A percentile compares a stretch with the other conserved stretches of the same genome.
Conservation (phyloP, 148 eudicot species). For the Rhododendron williamsianum region DNA sequence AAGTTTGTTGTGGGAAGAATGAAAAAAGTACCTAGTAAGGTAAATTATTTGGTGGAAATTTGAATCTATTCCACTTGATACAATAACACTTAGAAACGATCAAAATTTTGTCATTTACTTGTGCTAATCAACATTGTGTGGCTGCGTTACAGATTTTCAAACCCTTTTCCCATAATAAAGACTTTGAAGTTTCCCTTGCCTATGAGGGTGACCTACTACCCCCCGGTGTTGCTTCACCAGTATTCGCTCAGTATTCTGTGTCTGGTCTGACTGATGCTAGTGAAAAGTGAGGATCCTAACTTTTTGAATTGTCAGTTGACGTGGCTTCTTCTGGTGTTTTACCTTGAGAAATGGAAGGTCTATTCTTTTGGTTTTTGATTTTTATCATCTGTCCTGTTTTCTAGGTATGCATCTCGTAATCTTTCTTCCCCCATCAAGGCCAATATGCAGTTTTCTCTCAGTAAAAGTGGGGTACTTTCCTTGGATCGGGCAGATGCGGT, state of each 20-base stretch:
- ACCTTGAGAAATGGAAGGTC: not conserved
- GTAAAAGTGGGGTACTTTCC: constrained; percentile 74
- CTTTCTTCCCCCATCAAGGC: constrained; percentile 93
- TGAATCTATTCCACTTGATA: not conserved
- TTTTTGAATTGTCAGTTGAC: constrained; percentile 7
- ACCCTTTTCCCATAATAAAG: constrained; percentile 69
- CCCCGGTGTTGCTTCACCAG: constrained; percentile 61
- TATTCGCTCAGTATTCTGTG: constrained; percentile 66
- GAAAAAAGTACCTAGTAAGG: constrained; percentile 97
- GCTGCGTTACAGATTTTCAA: constrained; percentile 59
- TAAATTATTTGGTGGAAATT: constrained; percentile 14
- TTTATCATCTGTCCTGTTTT: not conserved
- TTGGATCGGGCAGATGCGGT: constrained; percentile 91
- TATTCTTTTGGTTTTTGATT: not conserved
- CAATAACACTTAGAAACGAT: not conserved
- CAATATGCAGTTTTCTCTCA: constrained; percentile 83
- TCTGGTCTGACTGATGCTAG: constrained; percentile 79
- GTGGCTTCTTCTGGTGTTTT: not conserved
- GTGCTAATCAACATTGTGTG: constrained; percentile 7
- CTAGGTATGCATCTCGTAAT: constrained; percentile 77
- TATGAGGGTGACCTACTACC: constrained; percentile 76
- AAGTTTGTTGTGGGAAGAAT: constrained; percentile 74
- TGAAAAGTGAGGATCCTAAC: constrained; percentile 55
- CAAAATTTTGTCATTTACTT: constrained; percentile 3
- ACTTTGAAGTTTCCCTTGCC: constrained; percentile 78